These are phyloP conservation scores for Penicillium sp. DNA, from an alignment of 2,329 filamentous ascomycete genomes.

Conservation along the genomic window DNA sequence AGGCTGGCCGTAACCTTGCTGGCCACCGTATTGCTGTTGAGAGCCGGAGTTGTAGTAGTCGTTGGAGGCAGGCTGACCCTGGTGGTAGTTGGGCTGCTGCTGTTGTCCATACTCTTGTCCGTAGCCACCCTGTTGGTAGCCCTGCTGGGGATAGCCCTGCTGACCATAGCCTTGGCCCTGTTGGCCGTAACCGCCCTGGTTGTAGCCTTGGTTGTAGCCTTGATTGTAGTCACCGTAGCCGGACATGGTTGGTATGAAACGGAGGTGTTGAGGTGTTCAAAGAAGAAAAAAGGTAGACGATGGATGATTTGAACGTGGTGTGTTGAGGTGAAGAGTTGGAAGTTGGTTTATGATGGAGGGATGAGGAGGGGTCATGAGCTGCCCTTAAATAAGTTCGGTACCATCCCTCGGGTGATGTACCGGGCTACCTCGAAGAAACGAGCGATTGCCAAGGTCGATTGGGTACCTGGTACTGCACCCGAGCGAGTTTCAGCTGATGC, in stretches of 20 bases:
- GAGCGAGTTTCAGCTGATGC: no score
- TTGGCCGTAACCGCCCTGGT: conserved; percentile 19
- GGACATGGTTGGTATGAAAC: conserved; percentile 15
- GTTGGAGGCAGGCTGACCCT: conserved; percentile 10
- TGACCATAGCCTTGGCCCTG: conserved; percentile 17
- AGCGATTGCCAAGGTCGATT: background rate
- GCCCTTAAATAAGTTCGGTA: conserved; percentile 5
- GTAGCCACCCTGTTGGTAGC: conserved; percentile 21
- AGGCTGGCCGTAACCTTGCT: conserved; percentile 24
- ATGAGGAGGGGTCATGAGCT: conserved; percentile 1
- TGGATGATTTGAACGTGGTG: no score
- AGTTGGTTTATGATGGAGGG: background rate
- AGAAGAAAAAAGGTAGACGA: conserved; percentile 3
- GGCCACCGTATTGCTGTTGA: conserved; percentile 13
- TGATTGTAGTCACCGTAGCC: conserved; percentile 26
- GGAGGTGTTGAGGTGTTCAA: conserved; percentile 1
- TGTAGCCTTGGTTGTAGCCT: conserved; percentile 13
- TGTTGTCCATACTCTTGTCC: conserved; percentile 25
- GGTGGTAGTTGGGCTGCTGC: conserved; percentile 18
- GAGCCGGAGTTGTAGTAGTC: conserved; percentile 13
- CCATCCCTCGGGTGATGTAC: background rate
- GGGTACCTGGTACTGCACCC: no score
- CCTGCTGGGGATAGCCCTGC: conserved; percentile 18
- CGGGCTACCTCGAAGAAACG: background rate
- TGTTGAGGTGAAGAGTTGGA: no score